Conservation (phyloP, 768 basidiomycete genomes). For the Mycena belliarum region DNA sequence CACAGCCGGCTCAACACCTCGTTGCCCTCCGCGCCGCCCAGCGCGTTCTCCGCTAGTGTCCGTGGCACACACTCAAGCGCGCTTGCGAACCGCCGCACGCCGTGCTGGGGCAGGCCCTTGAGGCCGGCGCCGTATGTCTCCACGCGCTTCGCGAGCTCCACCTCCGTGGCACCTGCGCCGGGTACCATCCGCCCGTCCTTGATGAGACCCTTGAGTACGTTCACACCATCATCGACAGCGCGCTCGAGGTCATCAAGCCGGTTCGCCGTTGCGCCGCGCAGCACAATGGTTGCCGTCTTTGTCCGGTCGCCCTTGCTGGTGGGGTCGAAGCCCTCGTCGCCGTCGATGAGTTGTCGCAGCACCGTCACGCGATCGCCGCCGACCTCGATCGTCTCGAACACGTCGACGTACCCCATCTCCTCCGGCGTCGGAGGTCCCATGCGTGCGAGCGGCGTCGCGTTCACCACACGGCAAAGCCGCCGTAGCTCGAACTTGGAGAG, state of each 20-base stretch:
- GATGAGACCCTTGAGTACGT: slow-evolving; percentile 89
- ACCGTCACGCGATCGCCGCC: slow-evolving; percentile 98
- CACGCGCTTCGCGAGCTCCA: slow-evolving; percentile 86
- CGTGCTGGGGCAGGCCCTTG: slow-evolving; percentile 91
- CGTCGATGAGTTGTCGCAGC: slow-evolving; percentile 75
- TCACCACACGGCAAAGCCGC: slow-evolving; percentile 90
- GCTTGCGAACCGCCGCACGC: slow-evolving; percentile 84
- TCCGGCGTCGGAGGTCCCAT: slow-evolving; percentile 95
- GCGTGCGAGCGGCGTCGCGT: slow-evolving; percentile 93
- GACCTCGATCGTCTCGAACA: slow-evolving; percentile 94
- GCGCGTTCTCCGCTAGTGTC: slow-evolving; percentile 92
- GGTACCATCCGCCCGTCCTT: slow-evolving; percentile 90
- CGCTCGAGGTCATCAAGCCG: slow-evolving; percentile 94
- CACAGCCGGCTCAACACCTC: slow-evolving; percentile 87
- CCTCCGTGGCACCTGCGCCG: slow-evolving; percentile 92
- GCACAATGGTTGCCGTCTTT: slow-evolving; percentile 89
- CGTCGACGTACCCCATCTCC: slow-evolving; percentile 91
- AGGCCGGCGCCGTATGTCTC: slow-evolving; percentile 86
- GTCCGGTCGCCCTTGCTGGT: slow-evolving; percentile 64
- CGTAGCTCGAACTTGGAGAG: slow-evolving; percentile 98
- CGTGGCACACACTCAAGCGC: slow-evolving; percentile 92
- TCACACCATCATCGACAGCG: slow-evolving; percentile 95
- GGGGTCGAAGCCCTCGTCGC: slow-evolving; percentile 65
- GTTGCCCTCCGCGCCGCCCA: slow-evolving; percentile 89
- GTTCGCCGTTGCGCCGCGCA: slow-evolving; percentile 94